Evolutionary conservation across 345 rosid genomes (phyloP), one percentile per base, ranked within the genome.

Genomic region (Hypericum androsaemum): DNA sequence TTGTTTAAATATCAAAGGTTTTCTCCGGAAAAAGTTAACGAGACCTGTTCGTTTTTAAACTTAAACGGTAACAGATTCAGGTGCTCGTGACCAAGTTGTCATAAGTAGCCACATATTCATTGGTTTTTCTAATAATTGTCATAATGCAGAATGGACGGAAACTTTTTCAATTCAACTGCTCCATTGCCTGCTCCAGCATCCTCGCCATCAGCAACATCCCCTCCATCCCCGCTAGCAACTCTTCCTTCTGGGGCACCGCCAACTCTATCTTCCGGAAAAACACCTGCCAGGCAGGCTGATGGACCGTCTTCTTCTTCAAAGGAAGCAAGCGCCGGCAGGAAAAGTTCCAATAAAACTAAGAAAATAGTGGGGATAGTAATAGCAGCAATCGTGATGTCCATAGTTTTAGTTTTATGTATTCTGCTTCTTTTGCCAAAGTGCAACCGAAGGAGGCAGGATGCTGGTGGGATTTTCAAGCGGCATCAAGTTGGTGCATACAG

Each of bases 111-210:
- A 22, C 32, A 22, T 22, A 1, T 22, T 22, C 32, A 22, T 22
- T 22, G 4, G 32, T 22, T 22, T 22, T 1, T 22, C 32, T 22
- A 22, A 22, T 22, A 22, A 1, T 22, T 22, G 1, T 22, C 32
- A 22, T 22, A 22, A 22, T 77, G 74, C 84, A 92, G 99, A 62
- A 71, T 73, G 57, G 95, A 82, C 50, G 97, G 97, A 39, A 94
- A 94, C 69, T 77, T 58, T 2, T 88, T 88, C 69, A 94, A 86
- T 68, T 44, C 74, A 12, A 62, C 72, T 35, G 58, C 85, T 59
- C 81, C 96, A 7, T 51, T 60, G 54, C 73, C 82, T 64, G 68
- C 90, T 12, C 79, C 95, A 17, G 15, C 58, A 32, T 61, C 82
- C 38, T 62, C 32, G 32, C 32, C 32, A 22, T 22, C 88, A 50